Conservation (phyloP, 208 protist genomes). For the Wallacemonas rigidus region DNA sequence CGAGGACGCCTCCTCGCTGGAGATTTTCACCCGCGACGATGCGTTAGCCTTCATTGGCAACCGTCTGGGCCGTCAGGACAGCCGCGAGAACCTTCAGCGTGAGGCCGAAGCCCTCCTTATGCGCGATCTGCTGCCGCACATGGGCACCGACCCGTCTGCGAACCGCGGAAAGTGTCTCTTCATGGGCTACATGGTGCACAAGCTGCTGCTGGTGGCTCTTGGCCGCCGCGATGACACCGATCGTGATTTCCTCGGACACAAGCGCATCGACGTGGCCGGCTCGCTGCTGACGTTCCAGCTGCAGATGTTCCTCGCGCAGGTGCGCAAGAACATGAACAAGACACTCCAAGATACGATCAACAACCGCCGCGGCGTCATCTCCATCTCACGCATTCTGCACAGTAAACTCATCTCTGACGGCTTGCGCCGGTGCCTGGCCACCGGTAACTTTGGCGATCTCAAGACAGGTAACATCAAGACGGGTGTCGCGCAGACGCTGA, state of each 20-base stretch:
- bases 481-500: conserved; percentile 96
- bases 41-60: conserved; percentile 96
- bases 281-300: conserved; percentile 94
- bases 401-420: conserved; percentile 96
- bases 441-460: conserved; percentile 98
- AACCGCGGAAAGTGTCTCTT: conserved; percentile 97
- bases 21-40: conserved; percentile 94
- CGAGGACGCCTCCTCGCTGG: conserved; percentile 86
- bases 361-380: conserved; percentile 53
- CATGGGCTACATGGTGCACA: conserved; percentile 97
- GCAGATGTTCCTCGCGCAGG: conserved; percentile 96
- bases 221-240: conserved; percentile 95
- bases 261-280: conserved; percentile 97
- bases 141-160: conserved; percentile 79
- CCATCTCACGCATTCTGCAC: conserved; percentile 90
- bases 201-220: conserved; percentile 93
- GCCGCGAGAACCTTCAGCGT: conserved; percentile 79
- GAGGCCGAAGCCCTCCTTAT: conserved; percentile 95
- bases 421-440: conserved; percentile 97
- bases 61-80: conserved; percentile 81
- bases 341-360: conserved; percentile 76
- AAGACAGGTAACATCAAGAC: conserved; percentile 98
- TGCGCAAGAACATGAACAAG: conserved; percentile 98
- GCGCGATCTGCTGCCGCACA: conserved; percentile 87
- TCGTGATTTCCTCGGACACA: conserved; percentile 99